Base-by-base conservation (phyloP, 2,329 filamentous ascomycete genomes). In the Penicillium corylophilum region DNA sequence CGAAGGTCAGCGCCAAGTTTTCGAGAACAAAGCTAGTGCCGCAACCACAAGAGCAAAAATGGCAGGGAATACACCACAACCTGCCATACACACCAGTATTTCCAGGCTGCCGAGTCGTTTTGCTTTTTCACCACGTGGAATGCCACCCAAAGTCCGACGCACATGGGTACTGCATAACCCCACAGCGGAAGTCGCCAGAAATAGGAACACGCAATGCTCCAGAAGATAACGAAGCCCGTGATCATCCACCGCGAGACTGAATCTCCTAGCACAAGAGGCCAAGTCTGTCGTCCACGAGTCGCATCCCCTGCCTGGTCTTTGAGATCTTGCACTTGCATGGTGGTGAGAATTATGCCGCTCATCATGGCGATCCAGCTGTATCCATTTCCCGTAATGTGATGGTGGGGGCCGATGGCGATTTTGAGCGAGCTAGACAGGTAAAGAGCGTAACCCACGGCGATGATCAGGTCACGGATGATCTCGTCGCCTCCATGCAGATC, bases 291-390 rank as follows among this genome's bases (percentile, higher is more conserved):
- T 0, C 60, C 66, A 8, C 64, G 48, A 15, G 44, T 46, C 1
- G 51, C 40, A 48, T 74, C 71, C 0, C 71, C 71, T 7, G 52
- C 56, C 33, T 65, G 65, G 40, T 75, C 73, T 5, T 71, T 64
- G 15, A 75, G 56, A 44, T 76, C 74, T 42, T 74, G 71, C 1
- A 69, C 55, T 16, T 75, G 73, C 44, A 75, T 64, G 0, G 72
- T 75, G 0, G 69, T 71, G 12, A 64, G 50, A 16, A 76, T 64
- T 7, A 71, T 59, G 1, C 58, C 47, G 0, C 64, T 53, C 18
- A 70, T 57, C 2, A 72, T 64, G 0, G 39, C 48, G 8, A 67
- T 42, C 73, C 72, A 75, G 13, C 41, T 13, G 7, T 46, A 39
- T 29, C 54, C 50, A n/a, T 54, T 20, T 23, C 24, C 24, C 20